phyloP scores from a whole-genome alignment of 2,329 filamentous ascomycete genomes.

The Apiospora rasikravindrae region DNA sequence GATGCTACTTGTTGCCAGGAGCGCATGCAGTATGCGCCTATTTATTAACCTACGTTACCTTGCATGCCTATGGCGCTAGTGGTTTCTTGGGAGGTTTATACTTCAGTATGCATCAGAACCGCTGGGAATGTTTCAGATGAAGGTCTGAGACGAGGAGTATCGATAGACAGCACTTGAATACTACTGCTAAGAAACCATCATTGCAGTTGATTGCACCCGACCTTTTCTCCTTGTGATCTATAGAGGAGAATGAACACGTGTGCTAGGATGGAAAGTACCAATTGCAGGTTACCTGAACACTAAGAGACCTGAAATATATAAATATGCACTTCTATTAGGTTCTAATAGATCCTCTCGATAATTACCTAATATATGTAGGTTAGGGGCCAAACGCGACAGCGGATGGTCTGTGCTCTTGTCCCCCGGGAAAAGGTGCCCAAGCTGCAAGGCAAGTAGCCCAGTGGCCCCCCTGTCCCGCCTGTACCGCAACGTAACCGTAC shows the following conservation, averaged over 20 bases:
- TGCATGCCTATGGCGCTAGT: neutral
- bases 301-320: too few species aligned
- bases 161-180: neutral
- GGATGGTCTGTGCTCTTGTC: slow-evolving; percentile 1
- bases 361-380: too few species aligned
- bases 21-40: neutral
- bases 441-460: too few species aligned
- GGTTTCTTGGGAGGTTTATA: neutral
- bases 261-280: neutral
- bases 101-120: neutral
- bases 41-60: neutral
- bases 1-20: neutral
- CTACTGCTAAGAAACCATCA: neutral
- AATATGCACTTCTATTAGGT: too few species aligned
- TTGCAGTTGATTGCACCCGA: neutral
- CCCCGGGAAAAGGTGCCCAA: neutral
- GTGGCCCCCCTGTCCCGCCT: neutral
- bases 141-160: neutral
- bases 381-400: slow-evolving; percentile 6
- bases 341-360: neutral
- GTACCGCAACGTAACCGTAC: slow-evolving; percentile 8
- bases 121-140: neutral
- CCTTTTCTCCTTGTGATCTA: neutral
- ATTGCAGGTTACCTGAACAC: too few species aligned
- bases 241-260: neutral